phyloP scores from a whole-genome alignment of 768 basidiomycete species.

The Lactifluus piperatus region DNA sequence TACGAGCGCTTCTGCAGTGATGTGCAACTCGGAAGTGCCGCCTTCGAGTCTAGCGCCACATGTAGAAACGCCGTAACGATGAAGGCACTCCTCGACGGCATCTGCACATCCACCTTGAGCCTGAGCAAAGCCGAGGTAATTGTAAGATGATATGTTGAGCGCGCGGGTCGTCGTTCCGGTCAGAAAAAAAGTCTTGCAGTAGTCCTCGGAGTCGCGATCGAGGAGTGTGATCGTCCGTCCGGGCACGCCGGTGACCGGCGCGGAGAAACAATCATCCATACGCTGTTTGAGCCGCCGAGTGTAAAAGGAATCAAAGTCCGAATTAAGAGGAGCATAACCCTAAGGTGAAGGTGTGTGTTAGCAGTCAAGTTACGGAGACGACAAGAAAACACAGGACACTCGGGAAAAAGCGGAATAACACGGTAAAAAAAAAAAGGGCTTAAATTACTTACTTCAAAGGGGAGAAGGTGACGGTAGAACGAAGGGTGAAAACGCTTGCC shows the following conservation, averaged over 20 bases:
- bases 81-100: constrained; percentile 78
- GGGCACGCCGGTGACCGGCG: constrained; percentile 90
- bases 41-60: constrained; percentile 75
- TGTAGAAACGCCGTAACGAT: constrained; percentile 70
- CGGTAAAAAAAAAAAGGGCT: no score
- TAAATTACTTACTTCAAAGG: constrained; percentile 59
- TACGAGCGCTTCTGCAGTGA: constrained; percentile 74
- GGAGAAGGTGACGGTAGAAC: constrained; percentile 74
- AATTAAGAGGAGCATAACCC: constrained; percentile 96
- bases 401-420: background rate
- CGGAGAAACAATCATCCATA: constrained; percentile 91
- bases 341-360: constrained; percentile 27
- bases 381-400: background rate
- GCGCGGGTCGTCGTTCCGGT: constrained; percentile 79
- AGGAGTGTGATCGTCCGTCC: constrained; percentile 84
- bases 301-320: constrained; percentile 99
- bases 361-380: constrained; percentile 9
- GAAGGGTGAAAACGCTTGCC: constrained; percentile 72
- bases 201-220: constrained; percentile 77
- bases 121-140: constrained; percentile 98
- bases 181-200: constrained; percentile 66
- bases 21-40: constrained; percentile 82
- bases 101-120: constrained; percentile 90
- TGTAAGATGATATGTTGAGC: constrained; percentile 97
- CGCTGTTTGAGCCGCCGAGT: constrained; percentile 90